These are phyloP conservation scores for Chlorophyllum brunneum DNA, from an alignment of 768 basidiomycete genomes.

Conservation along the genomic window DNA sequence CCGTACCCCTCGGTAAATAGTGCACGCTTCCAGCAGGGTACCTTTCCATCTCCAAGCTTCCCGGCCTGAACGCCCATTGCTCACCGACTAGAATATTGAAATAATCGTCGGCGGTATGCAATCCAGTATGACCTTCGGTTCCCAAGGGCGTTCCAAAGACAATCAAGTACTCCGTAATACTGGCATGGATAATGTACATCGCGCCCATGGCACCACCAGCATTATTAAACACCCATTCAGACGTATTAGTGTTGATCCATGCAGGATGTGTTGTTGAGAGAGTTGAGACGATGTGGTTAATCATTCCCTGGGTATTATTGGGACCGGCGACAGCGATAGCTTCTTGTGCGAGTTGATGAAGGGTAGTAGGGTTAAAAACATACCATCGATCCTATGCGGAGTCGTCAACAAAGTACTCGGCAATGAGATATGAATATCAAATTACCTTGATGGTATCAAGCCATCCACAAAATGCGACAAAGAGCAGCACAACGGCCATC, in stretches of 20 bases:
- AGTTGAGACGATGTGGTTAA: slow-evolving; percentile 77
- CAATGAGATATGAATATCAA: slow-evolving; percentile 11
- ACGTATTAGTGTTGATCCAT: slow-evolving; percentile 55
- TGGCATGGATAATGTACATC: slow-evolving; percentile 97
- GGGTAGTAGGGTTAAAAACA: slow-evolving; percentile 66
- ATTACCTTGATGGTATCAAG: slow-evolving; percentile 63
- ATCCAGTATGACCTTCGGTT: slow-evolving; percentile 92
- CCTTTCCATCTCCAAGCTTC: slow-evolving; percentile 77
- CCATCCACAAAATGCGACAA: slow-evolving; percentile 41
- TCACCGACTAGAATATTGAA: slow-evolving; percentile 94
- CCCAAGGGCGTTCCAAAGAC: slow-evolving; percentile 96
- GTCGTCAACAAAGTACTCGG: background rate
- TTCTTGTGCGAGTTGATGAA: slow-evolving; percentile 71
- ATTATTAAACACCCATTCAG: slow-evolving; percentile 95
- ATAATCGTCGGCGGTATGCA: slow-evolving; percentile 97
- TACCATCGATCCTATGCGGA: slow-evolving; percentile 76
- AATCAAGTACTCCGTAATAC: slow-evolving; percentile 94
- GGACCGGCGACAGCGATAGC: slow-evolving; percentile 62
- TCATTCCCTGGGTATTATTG: slow-evolving; percentile 67
- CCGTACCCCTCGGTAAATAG: slow-evolving; percentile 73
- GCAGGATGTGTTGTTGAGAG: slow-evolving; percentile 42
- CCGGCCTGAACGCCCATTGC: slow-evolving; percentile 90
- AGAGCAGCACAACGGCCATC: slow-evolving; percentile 25
- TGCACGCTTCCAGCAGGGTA: slow-evolving; percentile 86
- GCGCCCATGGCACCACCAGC: slow-evolving; percentile 98